Evolutionary conservation across 306 rosid genomes (phyloP).

Genomic region (Lotus japonicus): DNA sequence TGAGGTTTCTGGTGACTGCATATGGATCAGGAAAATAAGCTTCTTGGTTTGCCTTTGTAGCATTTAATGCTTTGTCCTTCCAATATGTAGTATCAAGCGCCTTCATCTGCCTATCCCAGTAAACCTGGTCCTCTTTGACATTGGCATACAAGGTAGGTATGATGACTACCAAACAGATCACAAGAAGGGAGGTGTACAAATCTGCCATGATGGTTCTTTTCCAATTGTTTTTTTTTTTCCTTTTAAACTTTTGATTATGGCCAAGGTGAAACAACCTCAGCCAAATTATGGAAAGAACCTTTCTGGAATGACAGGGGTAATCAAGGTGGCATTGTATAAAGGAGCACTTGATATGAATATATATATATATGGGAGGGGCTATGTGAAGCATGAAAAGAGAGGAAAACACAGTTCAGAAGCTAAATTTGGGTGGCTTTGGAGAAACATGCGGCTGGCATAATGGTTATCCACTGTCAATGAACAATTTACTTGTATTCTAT

Average conservation of each 20-base stretch:
- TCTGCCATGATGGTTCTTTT: not conserved
- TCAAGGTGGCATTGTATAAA: not conserved
- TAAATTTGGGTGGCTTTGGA: conserved; percentile 2
- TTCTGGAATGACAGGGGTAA: not conserved
- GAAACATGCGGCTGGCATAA: conserved; percentile 14
- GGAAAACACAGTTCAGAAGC: no score
- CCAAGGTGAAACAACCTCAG: conserved; percentile 8
- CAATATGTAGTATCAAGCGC: conserved; percentile 34
- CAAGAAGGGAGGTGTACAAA: not conserved
- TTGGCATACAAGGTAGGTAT: conserved; percentile 35
- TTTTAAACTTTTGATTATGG: not conserved
- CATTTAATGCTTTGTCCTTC: conserved; percentile 29
- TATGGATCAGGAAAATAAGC: conserved; percentile 41
- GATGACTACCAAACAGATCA: not conserved
- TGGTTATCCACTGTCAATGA: conserved; percentile 6
- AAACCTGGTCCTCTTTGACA: not conserved
- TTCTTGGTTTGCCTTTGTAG: conserved; percentile 5
- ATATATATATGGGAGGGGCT: not conserved
- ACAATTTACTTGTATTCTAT: not conserved
- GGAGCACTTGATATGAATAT: not conserved
- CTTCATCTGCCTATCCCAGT: not conserved
- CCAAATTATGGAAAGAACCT: conserved; percentile 9
- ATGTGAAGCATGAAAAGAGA: not conserved
- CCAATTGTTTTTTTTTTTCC: not conserved
- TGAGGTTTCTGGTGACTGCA: conserved; percentile 29